Base-by-base conservation (phyloP, 2,329 filamentous ascomycete species). In the Dactylellina sp. region DNA sequence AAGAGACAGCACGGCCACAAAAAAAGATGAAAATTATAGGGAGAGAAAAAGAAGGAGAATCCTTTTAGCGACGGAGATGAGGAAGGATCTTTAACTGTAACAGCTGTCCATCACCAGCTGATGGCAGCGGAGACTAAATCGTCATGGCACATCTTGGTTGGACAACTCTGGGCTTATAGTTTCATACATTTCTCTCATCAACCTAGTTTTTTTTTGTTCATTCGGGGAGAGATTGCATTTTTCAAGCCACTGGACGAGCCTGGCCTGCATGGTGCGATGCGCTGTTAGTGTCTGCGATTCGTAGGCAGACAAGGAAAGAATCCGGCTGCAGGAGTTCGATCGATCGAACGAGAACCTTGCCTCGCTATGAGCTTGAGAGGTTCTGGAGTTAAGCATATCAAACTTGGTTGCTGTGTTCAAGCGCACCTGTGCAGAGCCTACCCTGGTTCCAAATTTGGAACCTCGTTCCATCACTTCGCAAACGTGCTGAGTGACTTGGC, bases 121-220 rank as follows among this genome's bases (percentile, higher is more conserved):
- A 20, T n/a, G 11, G 7, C 9, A 14, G 7, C 24, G 9, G 12
- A 28, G 11, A 14, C 20, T 7, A 5, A 28, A 39, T 42, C 40
- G 46, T 40, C 52, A 57, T 65, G 62, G 62, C 52, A 65, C 35
- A 20, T 68, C 63, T 68, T 68, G 32, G 52, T 68, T 68, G 53
- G 63, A 24, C 42, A 32, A 47, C 16, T n/a, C 50, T 24, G 42
- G 56, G n/a, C 16, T 25, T 47, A 40, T 56, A 47, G 6, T 12
- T 56, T 3, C 32, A 25, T 5, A 6, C 46, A 28, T 22, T 7
- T 22, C 6, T 46, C 18, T 46, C 20, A 11, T 7, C 5, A 12
- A 20, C 16, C 42, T 46, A 22, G n/a, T 4, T 9, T 20, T 18
- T n/a, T 46, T 18, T 12, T 52, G 49, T 14, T 50, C 22, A 5